Evolutionary conservation across 805 yeast species (phyloP).

Genomic region (Candida pseudoglaebosa): DNA sequence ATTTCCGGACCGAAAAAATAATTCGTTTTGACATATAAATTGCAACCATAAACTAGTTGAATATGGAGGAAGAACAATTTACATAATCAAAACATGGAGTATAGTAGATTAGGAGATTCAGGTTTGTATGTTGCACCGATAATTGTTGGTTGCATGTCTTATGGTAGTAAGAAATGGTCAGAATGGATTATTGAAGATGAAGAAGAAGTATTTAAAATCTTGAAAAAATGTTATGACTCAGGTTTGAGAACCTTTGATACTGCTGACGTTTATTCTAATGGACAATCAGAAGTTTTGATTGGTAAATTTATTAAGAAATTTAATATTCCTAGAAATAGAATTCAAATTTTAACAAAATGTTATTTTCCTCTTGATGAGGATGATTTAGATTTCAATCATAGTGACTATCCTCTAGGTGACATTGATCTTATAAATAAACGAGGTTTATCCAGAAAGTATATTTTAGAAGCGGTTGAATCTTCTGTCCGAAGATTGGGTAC

Average conservation of each 20-base stretch:
- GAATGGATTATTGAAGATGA: constrained; percentile 26
- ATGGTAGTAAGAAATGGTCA: constrained; percentile 40
- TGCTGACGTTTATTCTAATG: constrained; percentile 20
- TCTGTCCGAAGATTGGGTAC: constrained; percentile 49
- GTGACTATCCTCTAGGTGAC: constrained; percentile 5
- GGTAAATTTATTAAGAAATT: constrained; percentile 20
- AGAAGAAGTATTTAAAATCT: constrained; percentile 19
- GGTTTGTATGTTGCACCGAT: constrained; percentile 48
- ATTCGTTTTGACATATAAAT: background rate
- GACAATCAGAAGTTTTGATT: constrained; percentile 15
- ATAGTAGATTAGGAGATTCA: constrained; percentile 31
- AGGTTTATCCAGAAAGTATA: constrained; percentile 39
- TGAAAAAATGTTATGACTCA: constrained; percentile 22
- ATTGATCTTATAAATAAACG: constrained; percentile 23
- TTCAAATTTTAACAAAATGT: constrained; percentile 18
- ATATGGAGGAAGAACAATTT: background rate
- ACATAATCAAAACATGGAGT: too few relatives aligned
- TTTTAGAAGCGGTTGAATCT: constrained; percentile 40
- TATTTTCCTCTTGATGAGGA: constrained; percentile 10
- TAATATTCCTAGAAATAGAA: constrained; percentile 16
- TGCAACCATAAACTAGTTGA: background rate
- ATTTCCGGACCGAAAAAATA: too few relatives aligned
- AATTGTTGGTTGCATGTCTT: constrained; percentile 54
- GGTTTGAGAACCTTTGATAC: constrained; percentile 23
- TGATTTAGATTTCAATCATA: constrained; percentile 5